A percentile compares a stretch with the other conserved stretches of the same genome.
These are phyloP conservation scores for Knoxia roxburghii DNA, from an alignment of 257 asterid species.

Conservation along the genomic window DNA sequence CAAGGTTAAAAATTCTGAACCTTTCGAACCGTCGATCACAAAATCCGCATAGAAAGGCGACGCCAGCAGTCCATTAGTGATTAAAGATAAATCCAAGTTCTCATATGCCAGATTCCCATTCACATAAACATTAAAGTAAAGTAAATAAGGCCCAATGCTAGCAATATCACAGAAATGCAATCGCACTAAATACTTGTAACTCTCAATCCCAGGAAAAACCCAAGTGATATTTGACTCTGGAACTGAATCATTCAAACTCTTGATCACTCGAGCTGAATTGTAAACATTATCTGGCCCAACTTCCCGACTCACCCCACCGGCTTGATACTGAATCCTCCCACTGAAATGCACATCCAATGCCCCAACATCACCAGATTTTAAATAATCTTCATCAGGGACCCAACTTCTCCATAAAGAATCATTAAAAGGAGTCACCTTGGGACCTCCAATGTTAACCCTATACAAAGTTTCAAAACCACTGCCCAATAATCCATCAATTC, in stretches of 20 bases:
- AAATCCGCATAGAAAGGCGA: constrained; percentile 93
- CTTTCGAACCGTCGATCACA: constrained; percentile 37
- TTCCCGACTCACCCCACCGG: constrained; percentile 83
- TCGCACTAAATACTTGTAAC: constrained; percentile 58
- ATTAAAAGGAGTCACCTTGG: constrained; percentile 84
- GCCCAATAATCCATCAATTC: constrained; percentile 48
- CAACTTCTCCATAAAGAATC: constrained; percentile 95
- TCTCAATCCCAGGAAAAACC: constrained; percentile 58
- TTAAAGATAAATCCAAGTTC: constrained; percentile 59
- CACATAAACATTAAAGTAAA: constrained; percentile 75
- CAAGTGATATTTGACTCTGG: constrained; percentile 53
- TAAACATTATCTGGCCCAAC: constrained; percentile 91
- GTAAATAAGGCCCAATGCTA: constrained; percentile 47
- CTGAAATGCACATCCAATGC: constrained; percentile 39
- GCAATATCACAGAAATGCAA: constrained; percentile 93
- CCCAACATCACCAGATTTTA: constrained; percentile 26
- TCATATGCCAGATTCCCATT: constrained; percentile 68
- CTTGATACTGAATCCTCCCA: constrained; percentile 57
- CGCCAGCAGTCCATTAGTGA: constrained; percentile 51
- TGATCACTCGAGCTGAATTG: constrained; percentile 67
- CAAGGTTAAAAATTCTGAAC: constrained; percentile 39
- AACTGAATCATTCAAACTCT: constrained; percentile 36
- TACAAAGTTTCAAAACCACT: constrained; percentile 72
- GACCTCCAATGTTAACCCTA: constrained; percentile 85
- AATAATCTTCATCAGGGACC: constrained; percentile 59